phyloP scores from a whole-genome alignment of 2,329 filamentous ascomycete genomes.

The Davidsoniella eucalypti region DNA sequence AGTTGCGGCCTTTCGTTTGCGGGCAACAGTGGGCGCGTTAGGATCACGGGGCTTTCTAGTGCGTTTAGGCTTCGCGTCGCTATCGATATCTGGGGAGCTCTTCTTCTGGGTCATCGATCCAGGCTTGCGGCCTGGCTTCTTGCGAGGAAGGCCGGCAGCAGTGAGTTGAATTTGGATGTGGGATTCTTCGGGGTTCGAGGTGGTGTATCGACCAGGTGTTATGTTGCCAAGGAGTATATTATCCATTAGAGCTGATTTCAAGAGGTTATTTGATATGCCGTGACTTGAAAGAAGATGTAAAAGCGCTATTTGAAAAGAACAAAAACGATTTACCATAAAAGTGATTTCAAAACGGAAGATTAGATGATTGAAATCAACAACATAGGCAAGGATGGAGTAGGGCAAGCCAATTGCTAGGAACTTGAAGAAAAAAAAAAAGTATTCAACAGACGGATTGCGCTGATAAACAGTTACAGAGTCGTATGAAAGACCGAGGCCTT shows the following conservation, averaged over 20 bases:
- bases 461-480: no score
- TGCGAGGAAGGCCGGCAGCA: slow-evolving; percentile 40
- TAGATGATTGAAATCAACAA: no score
- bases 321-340: neutral
- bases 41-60: slow-evolving; percentile 38
- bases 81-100: slow-evolving; percentile 21
- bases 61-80: slow-evolving; percentile 32
- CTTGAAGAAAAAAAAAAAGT: no score
- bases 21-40: slow-evolving; percentile 35
- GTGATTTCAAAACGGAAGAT: no score
- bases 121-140: slow-evolving; percentile 50
- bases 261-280: no score
- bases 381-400: neutral
- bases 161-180: slow-evolving; percentile 35
- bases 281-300: neutral
- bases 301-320: slow-evolving; percentile 2
- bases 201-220: slow-evolving; percentile 14
- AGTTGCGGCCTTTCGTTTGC: slow-evolving; percentile 36
- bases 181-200: slow-evolving; percentile 20
- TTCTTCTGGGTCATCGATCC: slow-evolving; percentile 35
- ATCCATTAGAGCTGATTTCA: slow-evolving; percentile 21
- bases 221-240: slow-evolving; percentile 28
- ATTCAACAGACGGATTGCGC: no score
- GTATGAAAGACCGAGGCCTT: no score
- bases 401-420: neutral